These are phyloP conservation scores for Mycena leptocephala DNA, from an alignment of 768 basidiomycete genomes.

Conservation along the genomic window DNA sequence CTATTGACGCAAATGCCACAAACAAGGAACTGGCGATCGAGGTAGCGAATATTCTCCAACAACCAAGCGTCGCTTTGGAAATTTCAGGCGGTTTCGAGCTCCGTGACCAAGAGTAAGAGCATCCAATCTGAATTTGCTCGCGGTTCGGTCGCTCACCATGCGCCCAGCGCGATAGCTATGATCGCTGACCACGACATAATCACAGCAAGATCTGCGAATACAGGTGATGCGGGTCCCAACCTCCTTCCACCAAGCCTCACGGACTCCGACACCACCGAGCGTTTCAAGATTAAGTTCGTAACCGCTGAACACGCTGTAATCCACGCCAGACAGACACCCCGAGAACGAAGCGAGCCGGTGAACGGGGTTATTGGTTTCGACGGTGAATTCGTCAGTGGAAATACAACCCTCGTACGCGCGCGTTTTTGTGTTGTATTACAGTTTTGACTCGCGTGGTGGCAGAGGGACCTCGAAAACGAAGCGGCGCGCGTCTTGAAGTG, in stretches of 20 bases:
- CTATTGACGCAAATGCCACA: slow-evolving; percentile 30
- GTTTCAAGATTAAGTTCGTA: slow-evolving; percentile 38
- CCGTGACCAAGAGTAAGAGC: slow-evolving; percentile 39
- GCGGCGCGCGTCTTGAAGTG: slow-evolving; percentile 38
- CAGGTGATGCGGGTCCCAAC: not conserved
- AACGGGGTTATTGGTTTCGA: slow-evolving; percentile 42
- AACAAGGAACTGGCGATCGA: slow-evolving; percentile 38
- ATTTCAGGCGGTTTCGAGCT: slow-evolving; percentile 43
- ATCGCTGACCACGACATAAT: slow-evolving; percentile 35
- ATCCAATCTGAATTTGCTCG: not conserved
- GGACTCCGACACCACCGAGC: slow-evolving; percentile 1
- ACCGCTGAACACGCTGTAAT: slow-evolving; percentile 38
- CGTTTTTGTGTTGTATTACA: not conserved
- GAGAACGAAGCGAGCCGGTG: slow-evolving; percentile 27
- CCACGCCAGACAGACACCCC: slow-evolving; percentile 33
- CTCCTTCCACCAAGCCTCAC: too few relatives aligned
- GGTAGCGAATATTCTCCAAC: slow-evolving; percentile 38
- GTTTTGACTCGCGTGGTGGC: not conserved
- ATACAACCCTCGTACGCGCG: slow-evolving; percentile 40
- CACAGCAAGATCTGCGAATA: slow-evolving; percentile 16
- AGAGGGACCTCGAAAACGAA: slow-evolving; percentile 38
- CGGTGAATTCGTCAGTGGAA: slow-evolving; percentile 37
- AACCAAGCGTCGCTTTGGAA: slow-evolving; percentile 28
- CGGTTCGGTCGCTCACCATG: not conserved
- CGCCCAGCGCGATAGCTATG: slow-evolving; percentile 22